A percentile compares a stretch with the other conserved stretches of the same genome.
Evolutionary conservation across 1,284 basidiomycete species (phyloP).

Genomic region (Hortiboletus rubellus): DNA sequence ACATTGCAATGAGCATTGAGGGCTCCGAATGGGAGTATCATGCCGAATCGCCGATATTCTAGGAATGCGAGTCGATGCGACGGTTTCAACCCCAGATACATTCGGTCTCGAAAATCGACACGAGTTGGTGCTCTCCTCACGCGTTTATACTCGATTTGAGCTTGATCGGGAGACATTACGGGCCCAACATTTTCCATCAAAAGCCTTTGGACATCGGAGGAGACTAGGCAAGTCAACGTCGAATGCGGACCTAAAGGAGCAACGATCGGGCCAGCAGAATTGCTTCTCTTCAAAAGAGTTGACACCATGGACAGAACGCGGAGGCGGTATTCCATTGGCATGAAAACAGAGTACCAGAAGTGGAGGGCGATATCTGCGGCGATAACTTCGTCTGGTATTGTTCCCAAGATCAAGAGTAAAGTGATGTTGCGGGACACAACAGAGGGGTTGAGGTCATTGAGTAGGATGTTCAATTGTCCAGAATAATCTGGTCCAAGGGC

Average conservation of each 20-base stretch:
- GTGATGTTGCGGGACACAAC: slow-evolving; percentile 39
- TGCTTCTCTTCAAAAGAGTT: slow-evolving; percentile 16
- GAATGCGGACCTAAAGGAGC: slow-evolving; percentile 20
- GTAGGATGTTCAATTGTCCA: slow-evolving; percentile 30
- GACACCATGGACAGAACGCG: slow-evolving; percentile 22
- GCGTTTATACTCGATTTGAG: slow-evolving; percentile 27
- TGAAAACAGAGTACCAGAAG: slow-evolving; percentile 45
- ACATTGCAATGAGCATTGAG: slow-evolving; percentile 38
- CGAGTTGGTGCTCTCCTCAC: slow-evolving; percentile 31
- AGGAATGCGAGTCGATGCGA: slow-evolving; percentile 45
- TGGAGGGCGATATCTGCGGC: slow-evolving; percentile 46
- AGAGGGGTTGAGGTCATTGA: slow-evolving; percentile 38
- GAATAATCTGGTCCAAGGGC: slow-evolving; percentile 27
- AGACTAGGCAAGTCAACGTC: slow-evolving; percentile 20
- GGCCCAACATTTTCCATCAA: slow-evolving; percentile 21
- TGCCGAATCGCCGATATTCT: slow-evolving; percentile 40
- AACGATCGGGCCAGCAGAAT: slow-evolving; percentile 1
- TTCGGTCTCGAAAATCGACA: slow-evolving; percentile 37
- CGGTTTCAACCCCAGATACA: slow-evolving; percentile 34
- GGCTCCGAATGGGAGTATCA: slow-evolving; percentile 47
- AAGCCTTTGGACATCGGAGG: slow-evolving; percentile 9
- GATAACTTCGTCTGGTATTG: slow-evolving; percentile 24
- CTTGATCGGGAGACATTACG: slow-evolving; percentile 22
- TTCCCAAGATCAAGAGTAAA: slow-evolving; percentile 41
- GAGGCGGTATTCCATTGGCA: slow-evolving; percentile 37